phyloP scores from a whole-genome alignment of 768 basidiomycete genomes.

The Tricholoma sp. region DNA sequence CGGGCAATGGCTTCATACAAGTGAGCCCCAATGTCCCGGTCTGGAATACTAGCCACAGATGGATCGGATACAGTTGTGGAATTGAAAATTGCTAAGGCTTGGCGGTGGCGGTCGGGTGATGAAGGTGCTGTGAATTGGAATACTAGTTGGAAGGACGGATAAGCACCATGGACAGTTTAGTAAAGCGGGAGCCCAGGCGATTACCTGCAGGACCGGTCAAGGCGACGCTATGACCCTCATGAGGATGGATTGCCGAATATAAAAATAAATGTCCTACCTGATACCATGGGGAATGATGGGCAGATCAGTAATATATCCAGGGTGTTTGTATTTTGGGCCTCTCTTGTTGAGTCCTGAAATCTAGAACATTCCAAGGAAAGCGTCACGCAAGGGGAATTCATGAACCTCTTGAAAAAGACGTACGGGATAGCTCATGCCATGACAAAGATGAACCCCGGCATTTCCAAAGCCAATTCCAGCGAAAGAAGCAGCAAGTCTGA shows the following conservation, averaged over 20 bases:
- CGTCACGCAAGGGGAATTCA: background rate
- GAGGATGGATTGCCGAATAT: background rate
- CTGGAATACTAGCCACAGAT: conserved; percentile 66
- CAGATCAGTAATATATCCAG: conserved; percentile 78
- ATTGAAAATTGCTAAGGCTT: conserved; percentile 82
- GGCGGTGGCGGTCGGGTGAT: conserved; percentile 84
- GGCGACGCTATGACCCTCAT: conserved; percentile 52
- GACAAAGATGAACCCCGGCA: conserved; percentile 87
- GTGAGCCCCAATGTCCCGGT: conserved; percentile 71
- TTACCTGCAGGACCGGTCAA: conserved; percentile 81
- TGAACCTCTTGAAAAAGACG: conserved; percentile 16
- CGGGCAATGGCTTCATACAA: conserved; percentile 83
- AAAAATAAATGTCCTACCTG: conserved; percentile 36
- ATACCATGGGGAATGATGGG: conserved; percentile 95
- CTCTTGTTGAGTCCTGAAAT: conserved; percentile 94
- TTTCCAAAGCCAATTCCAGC: conserved; percentile 96
- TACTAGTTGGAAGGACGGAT: conserved; percentile 36
- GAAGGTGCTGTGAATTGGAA: conserved; percentile 97
- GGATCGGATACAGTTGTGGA: conserved; percentile 60
- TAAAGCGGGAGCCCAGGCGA: conserved; percentile 6
- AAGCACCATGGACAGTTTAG: background rate
- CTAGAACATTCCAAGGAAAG: conserved; percentile 28
- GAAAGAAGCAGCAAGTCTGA: conserved; percentile 84
- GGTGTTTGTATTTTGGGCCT: conserved; percentile 87
- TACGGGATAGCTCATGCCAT: conserved; percentile 87